These are phyloP conservation scores for Bipolaris sorokiniana DNA, from an alignment of 2,329 filamentous ascomycete genomes.

Conservation along the genomic window DNA sequence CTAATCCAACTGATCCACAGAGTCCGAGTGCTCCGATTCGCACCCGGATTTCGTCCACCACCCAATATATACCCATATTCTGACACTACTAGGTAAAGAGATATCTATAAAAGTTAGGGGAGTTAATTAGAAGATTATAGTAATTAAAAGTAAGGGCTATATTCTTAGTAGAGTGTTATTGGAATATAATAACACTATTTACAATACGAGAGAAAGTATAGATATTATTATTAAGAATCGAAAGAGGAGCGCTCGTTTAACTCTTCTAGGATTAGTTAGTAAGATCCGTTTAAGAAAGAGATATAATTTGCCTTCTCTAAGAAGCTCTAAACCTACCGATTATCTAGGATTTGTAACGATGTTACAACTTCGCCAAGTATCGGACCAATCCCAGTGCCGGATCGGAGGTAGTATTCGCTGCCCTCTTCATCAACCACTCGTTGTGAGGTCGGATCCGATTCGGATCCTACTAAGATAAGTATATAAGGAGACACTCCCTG, in stretches of 20 bases:
- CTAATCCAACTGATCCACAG: no score
- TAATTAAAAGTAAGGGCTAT: slow-evolving; percentile 16
- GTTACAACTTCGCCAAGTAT: no score
- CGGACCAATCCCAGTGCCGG: no score
- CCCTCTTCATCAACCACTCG: no score
- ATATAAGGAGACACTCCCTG: no score
- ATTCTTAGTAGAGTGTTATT: slow-evolving; percentile 15
- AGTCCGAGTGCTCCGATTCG: no score
- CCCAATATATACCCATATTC: no score
- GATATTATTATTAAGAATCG: neutral
- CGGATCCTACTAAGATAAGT: no score
- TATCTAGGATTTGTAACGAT: no score
- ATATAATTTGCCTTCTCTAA: neutral
- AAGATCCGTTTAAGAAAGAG: neutral
- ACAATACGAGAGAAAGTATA: neutral
- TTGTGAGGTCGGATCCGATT: no score
- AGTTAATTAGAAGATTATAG: slow-evolving; percentile 12
- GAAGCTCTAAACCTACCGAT: slow-evolving; percentile 18
- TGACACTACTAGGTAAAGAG: slow-evolving; percentile 12
- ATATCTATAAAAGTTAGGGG: slow-evolving; percentile 18
- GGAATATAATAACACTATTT: neutral
- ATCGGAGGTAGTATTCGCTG: no score
- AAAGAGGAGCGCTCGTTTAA: neutral
- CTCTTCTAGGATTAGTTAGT: slow-evolving; percentile 16
- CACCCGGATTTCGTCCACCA: no score